A percentile compares a stretch with the other conserved stretches of the same genome.
Evolutionary conservation across 1,284 basidiomycete species (phyloP).

Genomic region (Ustilago esculenta): DNA sequence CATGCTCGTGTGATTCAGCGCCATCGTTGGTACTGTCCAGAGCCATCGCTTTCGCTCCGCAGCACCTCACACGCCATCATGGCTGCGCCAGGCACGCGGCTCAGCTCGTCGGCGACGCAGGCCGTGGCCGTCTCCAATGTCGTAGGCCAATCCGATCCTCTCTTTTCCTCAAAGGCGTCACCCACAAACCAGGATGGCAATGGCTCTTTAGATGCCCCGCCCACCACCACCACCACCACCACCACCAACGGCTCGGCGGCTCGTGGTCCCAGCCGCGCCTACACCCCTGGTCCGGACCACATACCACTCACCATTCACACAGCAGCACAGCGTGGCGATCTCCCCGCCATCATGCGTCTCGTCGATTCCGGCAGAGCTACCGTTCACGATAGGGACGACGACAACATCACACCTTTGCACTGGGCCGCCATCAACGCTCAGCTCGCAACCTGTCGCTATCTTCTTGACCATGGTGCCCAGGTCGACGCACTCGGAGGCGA

Average conservation of each 20-base stretch:
- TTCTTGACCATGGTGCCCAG: conserved; percentile 92
- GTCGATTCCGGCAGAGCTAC: conserved; percentile 78
- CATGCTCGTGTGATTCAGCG: too few relatives aligned
- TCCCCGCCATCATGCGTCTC: conserved; percentile 75
- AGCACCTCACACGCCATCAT: conserved; percentile 3
- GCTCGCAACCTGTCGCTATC: conserved; percentile 51
- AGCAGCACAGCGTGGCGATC: conserved; percentile 87
- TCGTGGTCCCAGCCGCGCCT: conserved; percentile 21
- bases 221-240: conserved; percentile 10
- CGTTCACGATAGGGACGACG: conserved; percentile 82
- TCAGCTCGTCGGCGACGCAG: conserved; percentile 19
- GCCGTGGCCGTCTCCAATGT: conserved; percentile 8
- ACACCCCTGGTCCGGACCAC: conserved; percentile 37
- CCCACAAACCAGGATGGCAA: conserved; percentile 8
- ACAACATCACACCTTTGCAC: conserved; percentile 93
- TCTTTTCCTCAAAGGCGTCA: conserved; percentile 10
- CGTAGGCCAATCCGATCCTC: conserved; percentile 20
- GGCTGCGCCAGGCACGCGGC: conserved; percentile 42
- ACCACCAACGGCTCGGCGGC: conserved; percentile 15
- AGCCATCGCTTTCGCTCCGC: too few relatives aligned
- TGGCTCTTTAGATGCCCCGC: conserved; percentile 6
- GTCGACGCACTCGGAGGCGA: conserved; percentile 94
- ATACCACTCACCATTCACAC: conserved; percentile 75
- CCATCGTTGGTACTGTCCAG: not conserved
- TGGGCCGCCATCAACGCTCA: conserved; percentile 97